Conservation (phyloP, 805 yeast species). For the Ogataea sp. region DNA sequence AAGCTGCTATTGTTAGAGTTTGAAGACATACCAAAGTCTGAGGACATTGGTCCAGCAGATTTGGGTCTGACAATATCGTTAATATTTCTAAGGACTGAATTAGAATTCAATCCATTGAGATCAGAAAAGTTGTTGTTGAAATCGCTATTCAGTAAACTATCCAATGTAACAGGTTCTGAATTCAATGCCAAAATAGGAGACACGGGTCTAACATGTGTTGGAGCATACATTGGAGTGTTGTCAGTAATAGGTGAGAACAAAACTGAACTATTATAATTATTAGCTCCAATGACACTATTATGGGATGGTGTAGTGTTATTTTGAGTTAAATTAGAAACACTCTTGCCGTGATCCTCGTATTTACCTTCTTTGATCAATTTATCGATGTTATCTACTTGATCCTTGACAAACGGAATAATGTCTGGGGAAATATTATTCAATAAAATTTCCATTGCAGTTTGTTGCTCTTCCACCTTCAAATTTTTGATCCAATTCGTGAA, state of each 20-base stretch:
- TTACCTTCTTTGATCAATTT: constrained; percentile 4
- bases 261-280: constrained; percentile 6
- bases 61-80: constrained; percentile 29
- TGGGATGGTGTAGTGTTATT: neutral
- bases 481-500: constrained; percentile 40
- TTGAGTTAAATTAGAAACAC: neutral
- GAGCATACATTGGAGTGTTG: constrained; percentile 12
- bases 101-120: no score
- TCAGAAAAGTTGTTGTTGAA: neutral
- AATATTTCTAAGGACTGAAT: neutral
- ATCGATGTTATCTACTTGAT: constrained; percentile 27
- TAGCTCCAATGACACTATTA: neutral
- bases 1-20: neutral
- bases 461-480: constrained; percentile 38
- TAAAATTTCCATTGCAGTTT: constrained; percentile 39
- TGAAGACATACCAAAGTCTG: constrained; percentile 3
- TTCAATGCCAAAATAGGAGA: constrained; percentile 25
- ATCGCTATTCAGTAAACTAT: constrained; percentile 27
- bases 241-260: constrained; percentile 17
- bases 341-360: neutral
- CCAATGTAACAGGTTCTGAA: constrained; percentile 29
- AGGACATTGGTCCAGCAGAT: constrained; percentile 34
- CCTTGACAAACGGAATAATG: constrained; percentile 35
- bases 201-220: constrained; percentile 19
- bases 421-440: constrained; percentile 36